These are phyloP conservation scores for Aspergillus luchuensis DNA, from an alignment of 2,329 filamentous ascomycete species.

Conservation along the genomic window DNA sequence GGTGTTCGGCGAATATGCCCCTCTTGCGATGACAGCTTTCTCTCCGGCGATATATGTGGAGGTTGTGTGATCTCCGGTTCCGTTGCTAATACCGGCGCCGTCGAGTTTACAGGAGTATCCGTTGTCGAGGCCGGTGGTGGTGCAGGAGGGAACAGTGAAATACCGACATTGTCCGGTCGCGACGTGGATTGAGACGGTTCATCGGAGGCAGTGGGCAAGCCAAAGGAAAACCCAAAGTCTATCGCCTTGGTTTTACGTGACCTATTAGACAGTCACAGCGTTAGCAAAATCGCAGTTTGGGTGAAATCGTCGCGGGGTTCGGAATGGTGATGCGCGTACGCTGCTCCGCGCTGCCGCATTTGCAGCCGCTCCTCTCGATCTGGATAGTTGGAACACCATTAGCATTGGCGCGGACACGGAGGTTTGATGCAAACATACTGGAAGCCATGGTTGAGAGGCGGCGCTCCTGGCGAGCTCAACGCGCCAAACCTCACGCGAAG, in stretches of 20 bases:
- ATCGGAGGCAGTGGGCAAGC: constrained; percentile 27
- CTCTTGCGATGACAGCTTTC: constrained; percentile 19
- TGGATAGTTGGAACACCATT: constrained; percentile 25
- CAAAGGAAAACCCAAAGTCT: constrained; percentile 55
- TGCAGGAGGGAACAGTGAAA: constrained; percentile 21
- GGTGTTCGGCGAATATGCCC: constrained; percentile 26
- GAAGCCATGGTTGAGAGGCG: constrained; percentile 41
- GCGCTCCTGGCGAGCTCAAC: constrained; percentile 32
- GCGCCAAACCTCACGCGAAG: constrained; percentile 29
- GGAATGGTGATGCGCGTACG: constrained; percentile 44
- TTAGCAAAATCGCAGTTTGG: constrained; percentile 26
- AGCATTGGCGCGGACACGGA: neutral
- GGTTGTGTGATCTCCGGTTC: constrained; percentile 13
- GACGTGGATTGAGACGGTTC: constrained; percentile 28
- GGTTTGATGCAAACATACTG: constrained; percentile 31
- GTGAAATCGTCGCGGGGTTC: constrained; percentile 26
- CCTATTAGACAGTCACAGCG: constrained; percentile 33
- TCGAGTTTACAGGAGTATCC: constrained; percentile 12
- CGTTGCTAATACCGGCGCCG: constrained; percentile 13
- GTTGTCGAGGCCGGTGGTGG: constrained; percentile 22
- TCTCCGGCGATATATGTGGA: constrained; percentile 17
- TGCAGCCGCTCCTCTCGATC: constrained; percentile 57
- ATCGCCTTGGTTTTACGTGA: constrained; percentile 51
- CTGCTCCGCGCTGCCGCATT: constrained; percentile 61
- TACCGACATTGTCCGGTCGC: constrained; percentile 25